Conservation (phyloP, 179 eudicot genomes). For the Vitellaria paradoxa region DNA sequence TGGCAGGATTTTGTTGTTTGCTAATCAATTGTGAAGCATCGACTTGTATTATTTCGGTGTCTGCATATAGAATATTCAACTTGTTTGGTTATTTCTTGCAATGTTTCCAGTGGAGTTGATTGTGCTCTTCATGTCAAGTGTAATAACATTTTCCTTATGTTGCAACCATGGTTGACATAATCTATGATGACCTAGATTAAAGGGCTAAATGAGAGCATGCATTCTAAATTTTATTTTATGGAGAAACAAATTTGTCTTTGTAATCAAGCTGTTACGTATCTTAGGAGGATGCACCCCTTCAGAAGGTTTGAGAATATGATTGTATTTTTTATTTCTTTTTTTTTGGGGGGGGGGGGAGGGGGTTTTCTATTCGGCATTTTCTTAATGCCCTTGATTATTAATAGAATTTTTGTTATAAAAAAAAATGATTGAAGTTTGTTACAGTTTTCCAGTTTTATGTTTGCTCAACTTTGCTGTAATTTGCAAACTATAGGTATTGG, state of each 20-base stretch:
- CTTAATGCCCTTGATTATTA: too few relatives aligned
- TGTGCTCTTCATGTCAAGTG: background rate
- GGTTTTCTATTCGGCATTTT: too few relatives aligned
- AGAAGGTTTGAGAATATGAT: too few relatives aligned
- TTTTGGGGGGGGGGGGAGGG: too few relatives aligned
- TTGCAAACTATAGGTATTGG: slow-evolving; percentile 53
- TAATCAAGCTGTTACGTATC: too few relatives aligned
- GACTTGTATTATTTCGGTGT: background rate
- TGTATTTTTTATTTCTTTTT: too few relatives aligned
- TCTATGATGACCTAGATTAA: too few relatives aligned
- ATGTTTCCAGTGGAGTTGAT: background rate
- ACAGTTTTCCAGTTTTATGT: too few relatives aligned
- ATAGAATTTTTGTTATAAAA: too few relatives aligned
- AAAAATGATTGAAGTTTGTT: too few relatives aligned
- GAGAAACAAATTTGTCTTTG: background rate
- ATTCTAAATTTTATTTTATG: background rate
- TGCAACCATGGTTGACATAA: background rate
- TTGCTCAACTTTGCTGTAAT: background rate
- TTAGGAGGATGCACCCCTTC: too few relatives aligned
- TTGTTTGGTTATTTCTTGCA: background rate
- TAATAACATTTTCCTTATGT: background rate
- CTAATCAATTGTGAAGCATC: background rate
- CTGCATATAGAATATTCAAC: background rate
- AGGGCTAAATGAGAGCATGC: too few relatives aligned
- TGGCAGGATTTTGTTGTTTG: background rate